These are phyloP conservation scores for Rheum nobile DNA, from an alignment of 148 eudicot genomes.

Conservation along the genomic window DNA sequence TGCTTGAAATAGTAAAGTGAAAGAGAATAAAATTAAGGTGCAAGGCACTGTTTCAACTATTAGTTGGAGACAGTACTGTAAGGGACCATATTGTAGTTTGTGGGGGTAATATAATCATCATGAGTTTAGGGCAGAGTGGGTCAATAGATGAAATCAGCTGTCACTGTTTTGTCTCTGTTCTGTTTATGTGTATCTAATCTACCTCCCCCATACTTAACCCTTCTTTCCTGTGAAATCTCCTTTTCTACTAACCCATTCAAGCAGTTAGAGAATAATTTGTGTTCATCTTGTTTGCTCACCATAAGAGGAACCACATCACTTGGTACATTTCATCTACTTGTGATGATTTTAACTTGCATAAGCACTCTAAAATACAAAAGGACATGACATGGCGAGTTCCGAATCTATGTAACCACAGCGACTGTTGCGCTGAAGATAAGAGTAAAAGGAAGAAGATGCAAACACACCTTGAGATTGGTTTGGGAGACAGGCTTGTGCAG, in stretches of 20 bases:
- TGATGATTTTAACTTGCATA: too few species aligned
- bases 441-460: not conserved
- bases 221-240: not conserved
- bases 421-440: not conserved
- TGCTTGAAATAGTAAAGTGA: not conserved
- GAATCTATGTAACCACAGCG: not conserved
- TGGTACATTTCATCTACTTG: not conserved
- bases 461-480: not conserved
- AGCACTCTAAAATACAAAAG: too few species aligned
- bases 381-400: not conserved
- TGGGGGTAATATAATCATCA: not conserved
- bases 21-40: not conserved
- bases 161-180: not conserved
- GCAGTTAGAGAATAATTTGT: not conserved
- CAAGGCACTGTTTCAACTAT: not conserved
- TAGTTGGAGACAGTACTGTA: not conserved
- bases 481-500: not conserved
- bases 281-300: not conserved
- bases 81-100: not conserved
- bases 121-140: constrained; percentile 1
- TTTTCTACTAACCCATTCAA: not conserved
- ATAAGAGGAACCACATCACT: not conserved
- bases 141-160: not conserved
- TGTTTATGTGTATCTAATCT: not conserved
- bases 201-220: not conserved